Base-by-base conservation (phyloP, 2,329 filamentous ascomycete species). In the Magnaporthiopsis rhizophila region DNA sequence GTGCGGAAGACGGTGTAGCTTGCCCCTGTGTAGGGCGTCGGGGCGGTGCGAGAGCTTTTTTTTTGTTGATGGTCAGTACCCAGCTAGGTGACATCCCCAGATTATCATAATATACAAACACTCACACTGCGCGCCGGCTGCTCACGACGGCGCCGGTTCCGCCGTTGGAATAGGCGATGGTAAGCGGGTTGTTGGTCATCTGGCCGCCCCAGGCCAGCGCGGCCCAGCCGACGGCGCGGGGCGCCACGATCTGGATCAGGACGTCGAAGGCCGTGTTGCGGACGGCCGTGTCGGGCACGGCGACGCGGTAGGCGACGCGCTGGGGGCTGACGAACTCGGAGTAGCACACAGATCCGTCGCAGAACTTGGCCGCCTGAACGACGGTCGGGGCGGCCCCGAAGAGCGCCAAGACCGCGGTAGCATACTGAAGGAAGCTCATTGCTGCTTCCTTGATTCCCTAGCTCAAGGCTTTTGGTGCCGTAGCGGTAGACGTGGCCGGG, bases 121-220 rank as follows among this genome's bases (percentile, higher is more conserved):
- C 74, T 64, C 67, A 77, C 72, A 71, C 74, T 6, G 77, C 74
- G 63, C 73, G 73, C 50, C 77, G 73, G 53, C 74, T 77, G 8
- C 75, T 75, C 9, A 76, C 76, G 2, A 78, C 71, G 1, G 72
- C 73, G 2, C 62, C 56, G 3, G 67, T 72, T 24, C 69, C 71
- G 28, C 70, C 74, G 68, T 76, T 77, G 34, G 75, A 69, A 76
- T 77, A 79, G 12, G 72, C 75, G 28, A 78, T 66, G 1, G 75
- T 74, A 21, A 79, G 69, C 12, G 77, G 77, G 64, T 77, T 76
- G 68, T 78, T 77, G 34, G 74, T 72, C 77, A 78, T 79, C 58
- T 71, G 70, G 9, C 77, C 77, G 36, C 75, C 76, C 76, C 76
- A 78, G 3, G 76, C 73, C 34, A 79, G 71, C 3, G 72, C 77